phyloP scores from a whole-genome alignment of 2,329 filamentous ascomycete species.

The Aspergillus tubingensis region DNA sequence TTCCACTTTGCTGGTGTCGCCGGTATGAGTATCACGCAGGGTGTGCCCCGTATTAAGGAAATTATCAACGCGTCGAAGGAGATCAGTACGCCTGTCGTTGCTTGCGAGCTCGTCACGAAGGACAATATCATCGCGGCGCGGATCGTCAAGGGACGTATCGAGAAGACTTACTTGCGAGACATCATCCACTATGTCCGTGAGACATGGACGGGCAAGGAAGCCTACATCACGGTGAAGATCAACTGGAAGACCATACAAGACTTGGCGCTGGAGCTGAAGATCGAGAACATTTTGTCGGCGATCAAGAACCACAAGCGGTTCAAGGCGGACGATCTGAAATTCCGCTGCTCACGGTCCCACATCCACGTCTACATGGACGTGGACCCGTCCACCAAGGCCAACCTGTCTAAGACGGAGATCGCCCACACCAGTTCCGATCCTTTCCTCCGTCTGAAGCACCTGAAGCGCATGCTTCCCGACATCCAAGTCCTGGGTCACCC shows the following conservation, averaged over 20 bases:
- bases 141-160: conserved; percentile 88
- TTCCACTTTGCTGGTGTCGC: conserved; percentile 99
- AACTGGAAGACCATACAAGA: conserved; percentile 76
- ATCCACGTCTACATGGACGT: conserved; percentile 72
- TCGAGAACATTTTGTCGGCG: conserved; percentile 71
- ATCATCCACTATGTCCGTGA: conserved; percentile 80
- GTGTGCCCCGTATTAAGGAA: conserved; percentile 99
- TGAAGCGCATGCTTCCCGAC: conserved; percentile 77
- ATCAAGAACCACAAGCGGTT: conserved; percentile 83
- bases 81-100: conserved; percentile 93
- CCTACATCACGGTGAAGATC: conserved; percentile 78
- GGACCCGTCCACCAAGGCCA: conserved; percentile 35
- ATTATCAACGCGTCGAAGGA: conserved; percentile 97
- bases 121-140: conserved; percentile 76
- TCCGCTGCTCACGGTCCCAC: conserved; percentile 52
- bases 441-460: conserved; percentile 70
- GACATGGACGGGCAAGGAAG: conserved; percentile 75
- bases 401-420: conserved; percentile 45
- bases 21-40: conserved; percentile 98
- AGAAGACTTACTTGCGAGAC: conserved; percentile 89
- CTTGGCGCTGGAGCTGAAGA: conserved; percentile 76
- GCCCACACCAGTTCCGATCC: conserved; percentile 46
- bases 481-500: conserved; percentile 91
- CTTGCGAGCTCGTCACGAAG: conserved; percentile 78
- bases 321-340: conserved; percentile 63